A percentile compares a stretch with the other conserved stretches of the same genome.
These are phyloP conservation scores for Suillus cothurnatus DNA, from an alignment of 768 basidiomycete species.

Conservation along the genomic window DNA sequence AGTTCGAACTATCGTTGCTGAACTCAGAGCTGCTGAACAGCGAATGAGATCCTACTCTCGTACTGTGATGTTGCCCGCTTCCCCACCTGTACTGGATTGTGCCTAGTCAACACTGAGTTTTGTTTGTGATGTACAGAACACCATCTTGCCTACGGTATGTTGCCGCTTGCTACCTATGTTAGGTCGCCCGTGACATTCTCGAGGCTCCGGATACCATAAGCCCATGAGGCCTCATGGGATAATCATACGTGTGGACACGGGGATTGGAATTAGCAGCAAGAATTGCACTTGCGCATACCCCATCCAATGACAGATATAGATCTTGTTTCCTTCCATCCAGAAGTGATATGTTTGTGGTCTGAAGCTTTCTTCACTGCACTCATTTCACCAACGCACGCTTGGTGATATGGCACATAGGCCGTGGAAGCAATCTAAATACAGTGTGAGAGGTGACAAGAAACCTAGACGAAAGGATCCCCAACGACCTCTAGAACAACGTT, in stretches of 20 bases:
- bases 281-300: neutral
- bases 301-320: neutral
- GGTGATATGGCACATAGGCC: neutral
- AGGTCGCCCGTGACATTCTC: neutral
- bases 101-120: neutral
- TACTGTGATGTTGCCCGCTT: neutral
- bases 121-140: too few species aligned
- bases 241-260: neutral
- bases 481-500: slow-evolving; percentile 25
- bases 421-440: neutral
- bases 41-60: neutral
- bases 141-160: neutral
- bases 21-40: neutral
- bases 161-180: neutral
- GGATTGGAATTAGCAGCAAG: neutral
- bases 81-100: neutral
- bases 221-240: neutral
- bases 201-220: neutral
- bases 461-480: slow-evolving; percentile 14
- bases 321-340: neutral
- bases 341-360: neutral
- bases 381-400: neutral
- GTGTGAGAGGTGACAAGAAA: neutral
- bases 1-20: neutral
- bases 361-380: neutral